Conservation (phyloP, 371 early-diverging fungal species). For the Chytridiales sp. region DNA sequence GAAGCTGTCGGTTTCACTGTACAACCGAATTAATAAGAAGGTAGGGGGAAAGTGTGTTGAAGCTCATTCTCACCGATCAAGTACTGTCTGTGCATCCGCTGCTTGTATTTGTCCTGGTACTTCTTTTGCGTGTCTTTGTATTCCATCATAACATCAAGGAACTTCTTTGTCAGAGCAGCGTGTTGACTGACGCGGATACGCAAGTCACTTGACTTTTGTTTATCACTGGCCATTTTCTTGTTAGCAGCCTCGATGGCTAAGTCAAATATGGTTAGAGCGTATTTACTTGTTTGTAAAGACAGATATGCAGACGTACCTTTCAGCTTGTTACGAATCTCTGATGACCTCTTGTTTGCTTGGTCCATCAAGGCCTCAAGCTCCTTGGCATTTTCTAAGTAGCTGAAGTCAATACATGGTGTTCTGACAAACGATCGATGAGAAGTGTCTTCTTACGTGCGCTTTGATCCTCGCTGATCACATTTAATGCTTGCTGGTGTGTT, state of each 20-base stretch:
- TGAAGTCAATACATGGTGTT: not conserved
- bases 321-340: conserved; percentile 42
- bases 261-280: not conserved
- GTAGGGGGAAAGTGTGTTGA: not conserved
- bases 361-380: conserved; percentile 68
- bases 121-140: conserved; percentile 79
- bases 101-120: conserved; percentile 79
- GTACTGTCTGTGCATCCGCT: conserved; percentile 81
- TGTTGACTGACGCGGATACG: conserved; percentile 72
- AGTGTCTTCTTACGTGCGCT: conserved; percentile 33
- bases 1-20: conserved; percentile 80
- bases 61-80: conserved; percentile 63
- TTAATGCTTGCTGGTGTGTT: conserved; percentile 66
- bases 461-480: conserved; percentile 71
- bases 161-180: conserved; percentile 71
- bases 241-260: conserved; percentile 46
- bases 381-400: conserved; percentile 46
- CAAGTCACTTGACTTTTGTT: conserved; percentile 57
- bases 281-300: not conserved
- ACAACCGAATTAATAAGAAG: not conserved
- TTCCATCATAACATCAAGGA: conserved; percentile 76
- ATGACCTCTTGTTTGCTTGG: conserved; percentile 60
- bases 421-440: not conserved
- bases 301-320: conserved; percentile 33
- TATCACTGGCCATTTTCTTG: conserved; percentile 63